Conservation (phyloP, 2,329 filamentous ascomycete species). For the Beauveria asiatica region DNA sequence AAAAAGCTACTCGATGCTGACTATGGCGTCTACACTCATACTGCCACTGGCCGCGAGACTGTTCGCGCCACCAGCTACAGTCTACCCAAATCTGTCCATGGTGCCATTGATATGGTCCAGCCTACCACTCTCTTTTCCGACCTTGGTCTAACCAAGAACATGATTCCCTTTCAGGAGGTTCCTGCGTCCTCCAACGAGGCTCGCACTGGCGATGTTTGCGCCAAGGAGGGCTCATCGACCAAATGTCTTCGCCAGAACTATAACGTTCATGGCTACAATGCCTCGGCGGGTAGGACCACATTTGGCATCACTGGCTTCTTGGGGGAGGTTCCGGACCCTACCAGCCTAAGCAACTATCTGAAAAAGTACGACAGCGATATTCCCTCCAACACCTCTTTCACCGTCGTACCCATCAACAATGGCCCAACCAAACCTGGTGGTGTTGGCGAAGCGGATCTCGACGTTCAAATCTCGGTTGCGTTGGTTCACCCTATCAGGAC, state of each 20-base stretch:
- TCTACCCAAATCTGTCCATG: constrained; percentile 1
- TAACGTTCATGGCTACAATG: constrained; percentile 5
- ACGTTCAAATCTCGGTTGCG: constrained; percentile 9
- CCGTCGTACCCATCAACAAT: not conserved
- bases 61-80: constrained; percentile 12
- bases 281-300: not conserved
- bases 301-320: constrained; percentile 8
- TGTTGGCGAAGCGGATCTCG: constrained; percentile 8
- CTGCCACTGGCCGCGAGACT: constrained; percentile 4
- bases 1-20: constrained; percentile 9
- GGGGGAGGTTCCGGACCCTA: not conserved
- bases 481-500: constrained; percentile 6
- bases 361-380: constrained; percentile 3
- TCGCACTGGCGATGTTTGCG: not conserved
- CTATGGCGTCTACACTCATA: constrained; percentile 7
- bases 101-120: constrained; percentile 10
- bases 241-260: constrained; percentile 9
- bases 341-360: constrained; percentile 6
- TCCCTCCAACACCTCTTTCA: not conserved
- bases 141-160: not conserved
- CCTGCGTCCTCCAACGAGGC: not conserved
- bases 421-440: not conserved
- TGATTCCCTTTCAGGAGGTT: not conserved
- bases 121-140: constrained; percentile 12
- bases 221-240: not conserved